phyloP scores from a whole-genome alignment of 495 filamentous ascomycete genomes.

The Aspergillus biplanus region DNA sequence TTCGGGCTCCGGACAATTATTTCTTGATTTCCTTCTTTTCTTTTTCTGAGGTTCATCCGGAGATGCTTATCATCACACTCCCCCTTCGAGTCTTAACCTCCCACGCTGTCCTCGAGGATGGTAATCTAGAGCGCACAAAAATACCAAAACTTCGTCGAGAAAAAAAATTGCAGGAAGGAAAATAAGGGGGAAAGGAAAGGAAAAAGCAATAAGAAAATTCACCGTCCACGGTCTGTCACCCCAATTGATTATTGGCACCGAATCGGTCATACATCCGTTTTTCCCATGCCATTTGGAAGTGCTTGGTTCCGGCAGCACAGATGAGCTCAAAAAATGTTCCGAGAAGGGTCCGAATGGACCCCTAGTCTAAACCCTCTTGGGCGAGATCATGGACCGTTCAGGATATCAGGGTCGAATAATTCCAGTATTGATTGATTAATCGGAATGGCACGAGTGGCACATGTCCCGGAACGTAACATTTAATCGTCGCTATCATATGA shows the following conservation, averaged over 20 bases:
- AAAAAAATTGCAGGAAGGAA: too few species aligned
- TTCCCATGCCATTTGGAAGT: slow-evolving; percentile 9
- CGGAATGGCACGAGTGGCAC: neutral
- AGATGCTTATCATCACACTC: slow-evolving; percentile 14
- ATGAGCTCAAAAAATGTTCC: slow-evolving; percentile 18
- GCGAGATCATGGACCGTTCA: neutral
- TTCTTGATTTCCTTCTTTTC: slow-evolving; percentile 13
- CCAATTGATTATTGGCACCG: slow-evolving; percentile 3
- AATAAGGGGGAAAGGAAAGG: neutral
- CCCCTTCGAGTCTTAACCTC: neutral
- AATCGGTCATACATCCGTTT: slow-evolving; percentile 22
- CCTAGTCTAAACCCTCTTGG: neutral
- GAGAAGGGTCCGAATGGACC: slow-evolving; percentile 18
- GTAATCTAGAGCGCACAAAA: too few species aligned
- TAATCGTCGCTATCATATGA: neutral
- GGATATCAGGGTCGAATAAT: neutral
- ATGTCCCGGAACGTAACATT: too few species aligned
- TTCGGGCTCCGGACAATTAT: slow-evolving; percentile 17
- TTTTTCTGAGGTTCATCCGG: slow-evolving; percentile 21
- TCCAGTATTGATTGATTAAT: neutral
- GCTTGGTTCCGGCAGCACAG: slow-evolving; percentile 17
- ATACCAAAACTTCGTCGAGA: too few species aligned
- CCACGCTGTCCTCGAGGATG: too few species aligned
- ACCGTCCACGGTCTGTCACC: slow-evolving; percentile 10
- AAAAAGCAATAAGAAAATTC: slow-evolving; percentile 13